A percentile compares a stretch with the other conserved stretches of the same genome.
Conservation (phyloP, 768 basidiomycete species). For the Panaeolus papilionaceus region DNA sequence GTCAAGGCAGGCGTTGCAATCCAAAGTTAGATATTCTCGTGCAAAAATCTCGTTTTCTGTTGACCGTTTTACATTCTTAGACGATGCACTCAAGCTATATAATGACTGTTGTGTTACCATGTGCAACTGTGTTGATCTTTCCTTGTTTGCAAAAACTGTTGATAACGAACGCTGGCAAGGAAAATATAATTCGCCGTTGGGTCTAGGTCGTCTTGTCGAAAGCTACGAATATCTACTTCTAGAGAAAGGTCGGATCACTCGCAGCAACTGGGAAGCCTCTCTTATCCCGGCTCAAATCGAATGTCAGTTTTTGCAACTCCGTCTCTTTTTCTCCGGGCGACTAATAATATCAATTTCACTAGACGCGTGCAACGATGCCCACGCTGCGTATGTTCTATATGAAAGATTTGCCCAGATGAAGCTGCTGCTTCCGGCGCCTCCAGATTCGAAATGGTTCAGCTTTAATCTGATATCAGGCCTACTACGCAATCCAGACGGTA, state of each 20-base stretch:
- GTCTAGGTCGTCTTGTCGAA: constrained; percentile 70
- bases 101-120: constrained; percentile 50
- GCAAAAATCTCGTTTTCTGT: constrained; percentile 15
- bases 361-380: constrained; percentile 80
- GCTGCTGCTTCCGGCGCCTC: constrained; percentile 37
- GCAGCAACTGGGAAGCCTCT: constrained; percentile 72
- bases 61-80: constrained; percentile 41
- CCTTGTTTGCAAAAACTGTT: constrained; percentile 70
- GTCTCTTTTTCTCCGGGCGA: constrained; percentile 16
- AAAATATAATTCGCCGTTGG: constrained; percentile 62
- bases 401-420: constrained; percentile 51
- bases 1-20: constrained; percentile 79
- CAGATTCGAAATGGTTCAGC: constrained; percentile 54
- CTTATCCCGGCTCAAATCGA: constrained; percentile 56
- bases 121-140: constrained; percentile 69
- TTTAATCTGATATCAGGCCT: constrained; percentile 59
- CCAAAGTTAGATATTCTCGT: constrained; percentile 51
- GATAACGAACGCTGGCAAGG: constrained; percentile 81
- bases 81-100: constrained; percentile 71
- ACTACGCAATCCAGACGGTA: constrained; percentile 49
- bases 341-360: constrained; percentile 21
- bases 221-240: constrained; percentile 59
- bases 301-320: constrained; percentile 15
- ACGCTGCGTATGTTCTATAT: constrained; percentile 65
- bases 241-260: constrained; percentile 62